phyloP scores from a whole-genome alignment of 495 filamentous ascomycete species.

The Hyaloscypha bicolor region DNA sequence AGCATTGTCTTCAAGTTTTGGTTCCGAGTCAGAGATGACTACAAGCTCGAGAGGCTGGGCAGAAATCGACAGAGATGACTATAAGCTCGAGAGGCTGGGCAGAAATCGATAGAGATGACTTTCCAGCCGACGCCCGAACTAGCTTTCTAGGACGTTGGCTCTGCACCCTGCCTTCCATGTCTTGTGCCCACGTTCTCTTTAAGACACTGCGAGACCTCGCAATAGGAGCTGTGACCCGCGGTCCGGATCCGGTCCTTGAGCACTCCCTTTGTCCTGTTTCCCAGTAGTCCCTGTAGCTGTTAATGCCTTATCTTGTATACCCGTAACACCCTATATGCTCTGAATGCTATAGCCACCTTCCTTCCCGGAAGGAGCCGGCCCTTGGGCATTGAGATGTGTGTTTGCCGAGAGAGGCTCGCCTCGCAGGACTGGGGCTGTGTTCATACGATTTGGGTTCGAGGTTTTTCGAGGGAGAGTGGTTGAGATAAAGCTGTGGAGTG shows the following conservation, averaged over 20 bases:
- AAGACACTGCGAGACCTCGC: conserved; percentile 16
- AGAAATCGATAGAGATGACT: too few species aligned
- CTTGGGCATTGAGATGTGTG: conserved; percentile 19
- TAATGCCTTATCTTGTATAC: conserved; percentile 14
- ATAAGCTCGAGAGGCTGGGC: too few species aligned
- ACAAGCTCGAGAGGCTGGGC: too few species aligned
- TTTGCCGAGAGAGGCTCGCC: conserved; percentile 15
- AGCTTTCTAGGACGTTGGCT: conserved; percentile 27
- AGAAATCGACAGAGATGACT: too few species aligned
- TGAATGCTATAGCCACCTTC: conserved; percentile 19
- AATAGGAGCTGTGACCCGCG: conserved; percentile 11
- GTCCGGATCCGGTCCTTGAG: too few species aligned
- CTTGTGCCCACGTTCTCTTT: conserved; percentile 20
- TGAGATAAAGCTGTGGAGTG: conserved; percentile 7
- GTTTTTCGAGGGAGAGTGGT: conserved; percentile 12
- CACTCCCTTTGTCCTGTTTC: conserved; percentile 9
- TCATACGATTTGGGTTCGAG: conserved; percentile 10
- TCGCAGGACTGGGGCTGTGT: conserved; percentile 15
- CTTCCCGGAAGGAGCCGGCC: conserved; percentile 12
- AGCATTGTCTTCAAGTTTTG: too few species aligned
- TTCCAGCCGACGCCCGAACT: too few species aligned
- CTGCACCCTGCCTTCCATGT: conserved; percentile 21
- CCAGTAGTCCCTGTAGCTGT: conserved; percentile 5
- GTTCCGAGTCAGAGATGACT: too few species aligned
- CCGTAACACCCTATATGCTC: conserved; percentile 16